Evolutionary conservation across 2,329 filamentous ascomycete genomes (phyloP).

Genomic region (Raffaelea ambrosiae): DNA sequence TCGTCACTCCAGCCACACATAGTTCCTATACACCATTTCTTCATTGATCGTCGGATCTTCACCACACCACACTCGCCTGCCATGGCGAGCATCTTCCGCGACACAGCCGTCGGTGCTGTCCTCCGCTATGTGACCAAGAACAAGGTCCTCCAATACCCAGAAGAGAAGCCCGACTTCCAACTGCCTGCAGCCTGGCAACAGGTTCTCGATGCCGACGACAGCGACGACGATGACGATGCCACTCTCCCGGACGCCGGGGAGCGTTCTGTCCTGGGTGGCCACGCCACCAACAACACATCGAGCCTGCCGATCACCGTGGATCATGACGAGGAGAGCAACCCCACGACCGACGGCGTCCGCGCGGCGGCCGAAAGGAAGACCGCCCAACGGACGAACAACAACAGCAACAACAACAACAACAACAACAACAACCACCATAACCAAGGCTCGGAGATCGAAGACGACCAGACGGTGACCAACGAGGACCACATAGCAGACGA

Average conservation of each 20-base stretch:
- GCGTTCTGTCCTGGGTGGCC: neutral
- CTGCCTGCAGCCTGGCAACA: conserved; percentile 56
- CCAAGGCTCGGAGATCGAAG: conserved; percentile 11
- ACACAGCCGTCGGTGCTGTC: conserved; percentile 18
- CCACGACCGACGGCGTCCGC: neutral
- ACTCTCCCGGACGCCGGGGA: neutral
- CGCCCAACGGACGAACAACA: neutral
- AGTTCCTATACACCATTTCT: no score
- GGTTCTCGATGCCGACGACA: conserved; percentile 65
- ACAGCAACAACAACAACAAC: neutral
- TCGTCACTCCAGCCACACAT: no score
- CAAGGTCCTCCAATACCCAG: conserved; percentile 45
- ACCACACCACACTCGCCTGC: neutral
- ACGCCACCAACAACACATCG: neutral
- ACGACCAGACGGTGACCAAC: conserved; percentile 14
- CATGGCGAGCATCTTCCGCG: conserved; percentile 9
- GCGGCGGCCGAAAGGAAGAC: neutral
- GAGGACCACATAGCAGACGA: conserved; percentile 6
- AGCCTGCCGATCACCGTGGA: neutral
- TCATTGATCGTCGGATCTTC: no score
- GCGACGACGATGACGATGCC: conserved; percentile 57
- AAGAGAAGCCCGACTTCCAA: conserved; percentile 60
- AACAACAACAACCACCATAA: neutral
- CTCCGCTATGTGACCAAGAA: conserved; percentile 21
- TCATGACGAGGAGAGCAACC: neutral